A percentile compares a stretch with the other conserved stretches of the same genome.
Conservation (phyloP, 2,329 filamentous ascomycete genomes). For the Hypoxylon rubiginosum region DNA sequence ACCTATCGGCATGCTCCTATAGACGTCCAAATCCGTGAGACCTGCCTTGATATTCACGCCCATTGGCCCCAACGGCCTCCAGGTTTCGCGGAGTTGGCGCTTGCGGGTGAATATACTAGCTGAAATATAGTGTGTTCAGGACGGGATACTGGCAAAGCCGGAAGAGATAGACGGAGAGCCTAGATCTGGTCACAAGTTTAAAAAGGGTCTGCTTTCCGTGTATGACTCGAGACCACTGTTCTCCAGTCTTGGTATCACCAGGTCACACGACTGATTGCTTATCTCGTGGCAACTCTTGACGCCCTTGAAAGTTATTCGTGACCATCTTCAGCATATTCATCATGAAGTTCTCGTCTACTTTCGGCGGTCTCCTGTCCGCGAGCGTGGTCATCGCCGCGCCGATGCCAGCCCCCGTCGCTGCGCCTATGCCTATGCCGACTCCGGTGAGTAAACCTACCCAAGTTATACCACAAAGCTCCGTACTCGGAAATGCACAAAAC, state of each 20-base stretch:
- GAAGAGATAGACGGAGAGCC: conserved; percentile 7
- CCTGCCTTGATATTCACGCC: conserved; percentile 14
- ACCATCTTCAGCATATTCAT: conserved; percentile 4
- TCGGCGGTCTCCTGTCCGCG: conserved; percentile 46
- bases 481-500: background rate
- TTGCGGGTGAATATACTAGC: conserved; percentile 14
- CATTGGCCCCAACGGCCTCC: conserved; percentile 19
- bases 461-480: background rate
- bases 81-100: conserved; percentile 23
- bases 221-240: background rate
- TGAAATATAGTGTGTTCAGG: background rate
- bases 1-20: conserved; percentile 20
- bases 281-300: background rate
- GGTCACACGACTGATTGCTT: background rate
- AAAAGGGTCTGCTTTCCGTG: background rate
- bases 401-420: conserved; percentile 35
- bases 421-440: conserved; percentile 45
- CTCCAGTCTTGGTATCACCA: conserved; percentile 13
- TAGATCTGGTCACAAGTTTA: conserved; percentile 12
- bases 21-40: conserved; percentile 7
- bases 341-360: conserved; percentile 46
- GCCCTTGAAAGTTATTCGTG: background rate
- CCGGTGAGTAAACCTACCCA: conserved; percentile 39
- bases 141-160: background rate
- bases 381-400: conserved; percentile 45